phyloP scores from a whole-genome alignment of 805 yeast species.

The Nakazawaea molendinolei region DNA sequence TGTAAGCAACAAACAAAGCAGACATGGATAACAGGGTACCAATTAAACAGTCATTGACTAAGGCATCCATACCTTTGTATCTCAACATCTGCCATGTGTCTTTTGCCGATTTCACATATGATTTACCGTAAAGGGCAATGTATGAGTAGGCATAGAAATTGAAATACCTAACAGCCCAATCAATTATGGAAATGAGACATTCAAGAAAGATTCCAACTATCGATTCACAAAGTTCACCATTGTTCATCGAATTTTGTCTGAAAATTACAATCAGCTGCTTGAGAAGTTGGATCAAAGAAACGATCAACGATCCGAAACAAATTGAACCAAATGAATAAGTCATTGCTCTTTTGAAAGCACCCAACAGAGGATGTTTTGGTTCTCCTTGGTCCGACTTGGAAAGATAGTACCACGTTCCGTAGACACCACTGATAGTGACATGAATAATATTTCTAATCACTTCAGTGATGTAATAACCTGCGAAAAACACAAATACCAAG shows the following conservation, averaged over 20 bases:
- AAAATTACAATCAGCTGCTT: conserved; percentile 47
- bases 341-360: conserved; percentile 69
- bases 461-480: conserved; percentile 80
- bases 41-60: conserved; percentile 78
- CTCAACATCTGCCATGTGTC: conserved; percentile 77
- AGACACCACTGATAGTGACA: conserved; percentile 75
- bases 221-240: conserved; percentile 43
- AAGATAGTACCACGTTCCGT: conserved; percentile 88
- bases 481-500: conserved; percentile 67
- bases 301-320: conserved; percentile 70
- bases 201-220: conserved; percentile 49
- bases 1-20: conserved; percentile 61
- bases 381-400: conserved; percentile 35
- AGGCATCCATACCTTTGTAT: conserved; percentile 76
- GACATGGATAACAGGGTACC: conserved; percentile 76
- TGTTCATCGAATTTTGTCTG: conserved; percentile 32
- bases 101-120: conserved; percentile 67
- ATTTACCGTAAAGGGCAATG: conserved; percentile 80
- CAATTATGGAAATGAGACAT: conserved; percentile 54
- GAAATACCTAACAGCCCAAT: conserved; percentile 80
- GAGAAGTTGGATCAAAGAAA: conserved; percentile 63
- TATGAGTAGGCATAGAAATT: conserved; percentile 87
- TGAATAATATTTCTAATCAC: conserved; percentile 77
- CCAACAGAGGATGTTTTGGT: conserved; percentile 73
- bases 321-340: conserved; percentile 88